Conservation (phyloP, 805 yeast species). For the Kodamaea laetipori region DNA sequence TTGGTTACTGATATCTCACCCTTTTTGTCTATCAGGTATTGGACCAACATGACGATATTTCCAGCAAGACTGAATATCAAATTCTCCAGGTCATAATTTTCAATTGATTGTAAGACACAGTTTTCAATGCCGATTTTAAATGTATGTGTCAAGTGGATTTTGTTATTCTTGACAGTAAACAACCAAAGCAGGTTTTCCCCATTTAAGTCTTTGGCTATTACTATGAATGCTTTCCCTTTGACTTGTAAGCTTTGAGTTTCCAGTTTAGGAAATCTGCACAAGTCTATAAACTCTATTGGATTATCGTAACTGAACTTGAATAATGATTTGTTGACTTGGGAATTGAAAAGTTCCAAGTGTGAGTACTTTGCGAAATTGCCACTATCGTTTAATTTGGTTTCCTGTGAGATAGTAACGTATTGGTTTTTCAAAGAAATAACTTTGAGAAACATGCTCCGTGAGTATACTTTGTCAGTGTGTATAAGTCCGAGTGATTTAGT, state of each 20-base stretch:
- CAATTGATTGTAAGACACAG: conserved; percentile 17
- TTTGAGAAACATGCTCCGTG: conserved; percentile 6
- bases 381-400: conserved; percentile 16
- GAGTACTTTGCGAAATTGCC: conserved; percentile 19
- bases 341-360: conserved; percentile 21
- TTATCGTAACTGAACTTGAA: conserved; percentile 11
- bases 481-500: no score
- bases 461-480: conserved; percentile 4
- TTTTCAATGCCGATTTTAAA: conserved; percentile 4
- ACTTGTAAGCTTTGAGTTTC: conserved; percentile 5
- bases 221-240: conserved; percentile 17
- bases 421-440: conserved; percentile 1
- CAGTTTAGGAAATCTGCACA: conserved; percentile 12
- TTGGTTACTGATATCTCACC: conserved; percentile 1
- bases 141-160: conserved; percentile 4
- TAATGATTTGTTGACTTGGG: conserved; percentile 16
- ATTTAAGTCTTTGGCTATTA: conserved; percentile 16
- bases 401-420: conserved; percentile 21
- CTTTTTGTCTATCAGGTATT: conserved; percentile 6
- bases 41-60: conserved; percentile 16
- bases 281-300: conserved; percentile 22
- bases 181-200: conserved; percentile 8
- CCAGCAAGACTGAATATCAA: conserved; percentile 22
- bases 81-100: conserved; percentile 15
- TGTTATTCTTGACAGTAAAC: conserved; percentile 5